Evolutionary conservation across 768 basidiomycete genomes (phyloP).

Genomic region (Calocybe cyanea): DNA sequence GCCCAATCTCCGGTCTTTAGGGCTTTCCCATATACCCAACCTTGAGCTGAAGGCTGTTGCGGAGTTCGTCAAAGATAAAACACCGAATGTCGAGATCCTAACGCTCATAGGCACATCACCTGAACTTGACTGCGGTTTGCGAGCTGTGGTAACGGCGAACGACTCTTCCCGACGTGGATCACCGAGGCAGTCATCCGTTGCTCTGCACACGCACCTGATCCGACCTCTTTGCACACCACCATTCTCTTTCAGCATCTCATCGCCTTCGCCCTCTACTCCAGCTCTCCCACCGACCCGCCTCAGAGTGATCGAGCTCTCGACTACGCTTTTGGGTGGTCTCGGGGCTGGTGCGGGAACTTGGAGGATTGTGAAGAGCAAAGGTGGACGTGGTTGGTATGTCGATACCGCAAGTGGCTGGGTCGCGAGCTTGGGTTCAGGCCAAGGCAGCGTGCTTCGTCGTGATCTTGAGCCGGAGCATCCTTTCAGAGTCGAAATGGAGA

Average conservation of each 20-base stretch:
- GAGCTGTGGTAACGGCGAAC: slow-evolving; percentile 29
- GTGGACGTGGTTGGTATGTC: slow-evolving; percentile 93
- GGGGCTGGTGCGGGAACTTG: slow-evolving; percentile 82
- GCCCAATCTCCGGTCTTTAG: slow-evolving; percentile 78
- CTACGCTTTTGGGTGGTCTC: slow-evolving; percentile 63
- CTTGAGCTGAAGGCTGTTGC: slow-evolving; percentile 64
- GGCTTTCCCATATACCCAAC: slow-evolving; percentile 79
- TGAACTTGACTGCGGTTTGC: slow-evolving; percentile 59
- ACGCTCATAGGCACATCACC: slow-evolving; percentile 76
- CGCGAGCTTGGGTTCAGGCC: slow-evolving; percentile 32
- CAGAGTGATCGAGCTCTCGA: slow-evolving; percentile 84
- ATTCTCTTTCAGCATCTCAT: slow-evolving; percentile 56
- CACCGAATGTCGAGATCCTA: slow-evolving; percentile 79
- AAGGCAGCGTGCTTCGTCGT: slow-evolving; percentile 49
- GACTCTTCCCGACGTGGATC: slow-evolving; percentile 29
- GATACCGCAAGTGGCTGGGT: slow-evolving; percentile 86
- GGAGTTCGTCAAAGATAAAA: slow-evolving; percentile 64
- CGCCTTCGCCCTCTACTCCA: slow-evolving; percentile 23
- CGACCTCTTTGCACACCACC: slow-evolving; percentile 78
- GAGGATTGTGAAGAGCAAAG: slow-evolving; percentile 89
- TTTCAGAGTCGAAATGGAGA: slow-evolving; percentile 65
- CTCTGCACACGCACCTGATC: slow-evolving; percentile 75
- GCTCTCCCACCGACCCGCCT: slow-evolving; percentile 60
- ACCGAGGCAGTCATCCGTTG: slow-evolving; percentile 66
- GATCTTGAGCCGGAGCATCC: slow-evolving; percentile 61